Evolutionary conservation across 2,329 filamentous ascomycete genomes (phyloP), one percentile per base, ranked within the genome.

Genomic region (Acephala macrosclerotiorum): DNA sequence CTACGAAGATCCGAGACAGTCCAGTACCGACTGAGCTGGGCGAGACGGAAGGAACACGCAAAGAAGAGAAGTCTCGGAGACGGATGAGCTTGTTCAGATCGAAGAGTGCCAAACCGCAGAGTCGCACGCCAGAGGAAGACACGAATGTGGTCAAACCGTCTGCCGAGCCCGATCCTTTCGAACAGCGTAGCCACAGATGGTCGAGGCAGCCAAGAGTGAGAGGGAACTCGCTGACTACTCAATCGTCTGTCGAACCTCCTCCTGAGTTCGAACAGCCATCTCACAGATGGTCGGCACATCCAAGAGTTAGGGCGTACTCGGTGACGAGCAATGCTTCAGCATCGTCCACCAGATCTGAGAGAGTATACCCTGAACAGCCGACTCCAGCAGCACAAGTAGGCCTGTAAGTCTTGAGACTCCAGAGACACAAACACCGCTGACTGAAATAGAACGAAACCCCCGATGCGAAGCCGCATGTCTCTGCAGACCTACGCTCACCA

Each of bases 41-140:
- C 25, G 67, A 64, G 25, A 53, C 61, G 12, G 61, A n/a, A 7
- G 57, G 58, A 8, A 29, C 29, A 3, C 58, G 40, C n/a, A 66
- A 68, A 45, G 58, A 61, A 35, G 60, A 66, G n/a, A 45, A 42
- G 22, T 42, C 64, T 18, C 63, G 66, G 55, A 67, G 65, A 49
- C 70, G 71, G 51, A 67, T 64, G 66, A 72, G 71, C 35, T 22
- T 75, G 20, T 75, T 75, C 61, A 67, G 73, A 29, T 74, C 71
- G 29, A 74, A 67, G 58, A 73, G 68, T 40, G 67, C 69, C 14
- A 69, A 72, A 40, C 36, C 51, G 3, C 65, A 70, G 36, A n/a
- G 58, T 18, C 47, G 51, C 35, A 51, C 38, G 29, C 40, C 62
- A 1, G 62, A 68, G 9, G 42, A 64, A 5, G 57, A 65, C 22